These are phyloP conservation scores for Blastobotrys petasosporus DNA, from an alignment of 1,139 yeast genomes.

Conservation along the genomic window DNA sequence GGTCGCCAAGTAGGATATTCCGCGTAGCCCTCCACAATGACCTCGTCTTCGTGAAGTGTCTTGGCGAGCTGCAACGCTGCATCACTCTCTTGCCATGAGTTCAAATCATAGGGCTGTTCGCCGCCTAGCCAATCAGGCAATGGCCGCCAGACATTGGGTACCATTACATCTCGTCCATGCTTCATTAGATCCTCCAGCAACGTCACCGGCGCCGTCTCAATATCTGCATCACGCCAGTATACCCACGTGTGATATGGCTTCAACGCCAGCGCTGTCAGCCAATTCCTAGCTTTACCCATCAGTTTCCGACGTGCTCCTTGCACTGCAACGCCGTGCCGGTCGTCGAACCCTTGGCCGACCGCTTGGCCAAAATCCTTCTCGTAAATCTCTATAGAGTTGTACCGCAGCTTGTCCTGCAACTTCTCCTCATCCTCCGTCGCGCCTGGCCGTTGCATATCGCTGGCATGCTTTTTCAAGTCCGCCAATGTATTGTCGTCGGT, in stretches of 20 bases:
- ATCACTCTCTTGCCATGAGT: slow-evolving; percentile 87
- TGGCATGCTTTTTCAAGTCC: slow-evolving; percentile 56
- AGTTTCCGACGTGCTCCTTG: slow-evolving; percentile 66
- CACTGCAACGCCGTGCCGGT: slow-evolving; percentile 65
- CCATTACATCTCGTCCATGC: slow-evolving; percentile 59
- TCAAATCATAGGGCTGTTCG: slow-evolving; percentile 86
- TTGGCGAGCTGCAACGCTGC: slow-evolving; percentile 76
- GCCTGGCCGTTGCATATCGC: slow-evolving; percentile 36
- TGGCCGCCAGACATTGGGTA: slow-evolving; percentile 92
- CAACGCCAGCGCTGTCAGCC: slow-evolving; percentile 56
- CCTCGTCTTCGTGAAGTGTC: slow-evolving; percentile 74
- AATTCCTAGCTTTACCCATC: slow-evolving; percentile 69
- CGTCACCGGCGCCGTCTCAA: slow-evolving; percentile 55
- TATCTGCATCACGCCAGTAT: slow-evolving; percentile 72
- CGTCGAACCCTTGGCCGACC: slow-evolving; percentile 77
- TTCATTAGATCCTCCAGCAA: slow-evolving; percentile 62
- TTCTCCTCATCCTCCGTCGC: neutral
- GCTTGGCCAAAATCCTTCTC: slow-evolving; percentile 66
- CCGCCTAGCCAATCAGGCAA: slow-evolving; percentile 83
- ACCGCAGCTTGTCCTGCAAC: slow-evolving; percentile 4
- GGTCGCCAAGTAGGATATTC: slow-evolving; percentile 94
- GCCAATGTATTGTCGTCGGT: slow-evolving; percentile 60
- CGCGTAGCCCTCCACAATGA: slow-evolving; percentile 87
- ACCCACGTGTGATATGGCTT: slow-evolving; percentile 70
- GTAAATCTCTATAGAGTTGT: slow-evolving; percentile 35